phyloP scores from a whole-genome alignment of 371 early-diverging fungal species.

The Mucor lusitanicus region DNA sequence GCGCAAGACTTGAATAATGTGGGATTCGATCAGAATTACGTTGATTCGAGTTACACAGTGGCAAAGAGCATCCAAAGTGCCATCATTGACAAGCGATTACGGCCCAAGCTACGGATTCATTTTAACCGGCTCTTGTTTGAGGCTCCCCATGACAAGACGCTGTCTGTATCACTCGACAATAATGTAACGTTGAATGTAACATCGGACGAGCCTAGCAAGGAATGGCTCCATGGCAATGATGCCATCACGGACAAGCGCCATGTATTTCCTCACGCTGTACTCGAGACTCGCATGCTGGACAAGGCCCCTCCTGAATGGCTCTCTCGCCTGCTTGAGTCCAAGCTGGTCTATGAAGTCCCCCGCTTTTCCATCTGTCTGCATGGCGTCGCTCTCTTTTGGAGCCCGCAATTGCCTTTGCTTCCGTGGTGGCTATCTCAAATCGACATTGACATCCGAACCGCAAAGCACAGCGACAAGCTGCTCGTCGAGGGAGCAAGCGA shows the following conservation, averaged over 20 bases:
- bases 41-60: constrained; percentile 74
- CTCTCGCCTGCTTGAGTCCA: constrained; percentile 73
- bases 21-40: constrained; percentile 67
- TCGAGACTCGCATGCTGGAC: constrained; percentile 92
- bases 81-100: constrained; percentile 73
- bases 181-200: constrained; percentile 95
- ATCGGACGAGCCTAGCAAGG: constrained; percentile 93
- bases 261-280: constrained; percentile 82
- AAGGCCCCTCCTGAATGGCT: constrained; percentile 72
- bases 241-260: background rate
- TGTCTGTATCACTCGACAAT: constrained; percentile 96
- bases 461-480: constrained; percentile 22
- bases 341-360: constrained; percentile 92
- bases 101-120: constrained; percentile 91
- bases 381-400: constrained; percentile 86
- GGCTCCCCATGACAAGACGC: constrained; percentile 93
- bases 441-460: constrained; percentile 19
- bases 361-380: constrained; percentile 97
- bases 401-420: constrained; percentile 73
- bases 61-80: constrained; percentile 80
- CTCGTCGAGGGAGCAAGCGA: constrained; percentile 27
- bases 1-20: constrained; percentile 75
- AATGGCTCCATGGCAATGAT: constrained; percentile 62
- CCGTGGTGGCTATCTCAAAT: constrained; percentile 82
- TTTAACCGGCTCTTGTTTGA: constrained; percentile 99